phyloP scores from a whole-genome alignment of 352 stramenopile species.

The Aphanomyces cochlioides region DNA sequence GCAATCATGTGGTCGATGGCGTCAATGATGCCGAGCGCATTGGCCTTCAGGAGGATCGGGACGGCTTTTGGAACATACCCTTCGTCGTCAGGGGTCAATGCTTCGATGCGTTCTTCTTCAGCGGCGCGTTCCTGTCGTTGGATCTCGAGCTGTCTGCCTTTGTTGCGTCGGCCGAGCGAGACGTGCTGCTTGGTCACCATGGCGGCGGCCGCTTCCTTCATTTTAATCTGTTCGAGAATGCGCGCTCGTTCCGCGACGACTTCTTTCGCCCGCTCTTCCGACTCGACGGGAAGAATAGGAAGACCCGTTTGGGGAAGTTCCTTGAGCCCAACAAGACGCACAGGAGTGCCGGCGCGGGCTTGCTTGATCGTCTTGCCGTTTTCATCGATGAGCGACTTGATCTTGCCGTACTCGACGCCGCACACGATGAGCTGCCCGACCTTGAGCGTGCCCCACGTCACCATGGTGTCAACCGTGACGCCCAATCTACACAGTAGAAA shows the following conservation, averaged over 20 bases:
- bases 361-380: conserved; percentile 84
- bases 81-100: conserved; percentile 64
- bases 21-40: conserved; percentile 96
- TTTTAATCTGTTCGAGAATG: conserved; percentile 68
- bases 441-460: conserved; percentile 96
- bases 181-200: conserved; percentile 48
- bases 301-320: conserved; percentile 75
- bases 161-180: conserved; percentile 44
- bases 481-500: conserved; percentile 57
- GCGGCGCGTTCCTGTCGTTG: conserved; percentile 60
- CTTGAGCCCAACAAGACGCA: conserved; percentile 86
- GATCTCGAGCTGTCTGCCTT: conserved; percentile 66
- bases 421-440: conserved; percentile 94
- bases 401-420: conserved; percentile 92
- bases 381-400: conserved; percentile 72
- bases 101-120: conserved; percentile 63
- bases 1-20: conserved; percentile 86
- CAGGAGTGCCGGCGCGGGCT: conserved; percentile 85
- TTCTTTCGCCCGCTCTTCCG: conserved; percentile 74
- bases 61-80: conserved; percentile 91
- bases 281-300: conserved; percentile 64
- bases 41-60: conserved; percentile 97
- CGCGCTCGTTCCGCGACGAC: conserved; percentile 65
- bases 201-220: conserved; percentile 41
- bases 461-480: conserved; percentile 92